Conservation (phyloP, 495 filamentous ascomycete species). For the Penicillium longicatenatum region DNA sequence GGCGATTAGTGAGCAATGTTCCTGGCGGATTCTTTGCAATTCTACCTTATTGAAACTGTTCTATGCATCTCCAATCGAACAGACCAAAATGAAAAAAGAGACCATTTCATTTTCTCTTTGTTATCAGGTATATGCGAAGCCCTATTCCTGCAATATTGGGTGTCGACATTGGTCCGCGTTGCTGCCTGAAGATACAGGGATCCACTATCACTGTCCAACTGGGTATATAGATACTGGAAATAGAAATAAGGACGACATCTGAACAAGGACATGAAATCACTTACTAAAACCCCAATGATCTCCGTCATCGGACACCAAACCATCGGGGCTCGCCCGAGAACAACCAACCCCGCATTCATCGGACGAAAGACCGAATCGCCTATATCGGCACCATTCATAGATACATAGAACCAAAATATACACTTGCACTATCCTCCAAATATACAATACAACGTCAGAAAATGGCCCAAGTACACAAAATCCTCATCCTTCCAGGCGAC, state of each 20-base stretch:
- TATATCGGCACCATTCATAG: background rate
- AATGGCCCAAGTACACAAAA: slow-evolving; percentile 40
- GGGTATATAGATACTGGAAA: background rate
- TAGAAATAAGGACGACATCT: background rate
- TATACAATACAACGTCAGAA: too few species aligned
- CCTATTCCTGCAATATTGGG: slow-evolving; percentile 1
- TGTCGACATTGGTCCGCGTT: background rate
- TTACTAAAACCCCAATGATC: background rate
- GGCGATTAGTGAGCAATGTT: slow-evolving; percentile 15
- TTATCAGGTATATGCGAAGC: background rate
- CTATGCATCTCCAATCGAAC: too few species aligned
- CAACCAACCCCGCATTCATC: slow-evolving; percentile 22
- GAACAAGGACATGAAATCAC: background rate
- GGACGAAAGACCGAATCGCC: slow-evolving; percentile 23
- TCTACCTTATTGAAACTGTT: background rate
- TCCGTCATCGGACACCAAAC: slow-evolving; percentile 4
- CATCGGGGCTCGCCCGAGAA: slow-evolving; percentile 23
- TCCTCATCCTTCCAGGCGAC: slow-evolving; percentile 57
- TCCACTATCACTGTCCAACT: background rate
- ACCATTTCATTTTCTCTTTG: background rate
- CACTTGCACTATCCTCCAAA: too few species aligned
- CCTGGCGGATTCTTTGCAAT: background rate
- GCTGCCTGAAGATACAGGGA: background rate
- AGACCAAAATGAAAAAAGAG: background rate
- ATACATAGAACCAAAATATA: background rate